Conservation (phyloP, 2,329 filamentous ascomycete species). For the Cladophialophora bantiana region DNA sequence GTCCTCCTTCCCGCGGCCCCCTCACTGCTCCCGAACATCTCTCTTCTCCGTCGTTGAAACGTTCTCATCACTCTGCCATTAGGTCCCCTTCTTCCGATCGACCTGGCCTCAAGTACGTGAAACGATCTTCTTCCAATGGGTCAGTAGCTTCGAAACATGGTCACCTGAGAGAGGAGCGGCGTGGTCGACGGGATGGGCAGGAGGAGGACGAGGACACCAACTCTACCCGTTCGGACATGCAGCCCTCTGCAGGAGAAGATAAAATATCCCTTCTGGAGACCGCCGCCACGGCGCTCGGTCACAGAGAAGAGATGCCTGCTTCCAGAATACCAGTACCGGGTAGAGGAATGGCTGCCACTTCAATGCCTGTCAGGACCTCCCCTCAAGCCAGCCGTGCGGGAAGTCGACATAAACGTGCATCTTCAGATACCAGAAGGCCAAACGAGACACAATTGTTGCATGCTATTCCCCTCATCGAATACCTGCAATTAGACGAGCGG, state of each 20-base stretch:
- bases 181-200: conserved; percentile 24
- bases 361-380: conserved; percentile 30
- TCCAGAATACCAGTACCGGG: conserved; percentile 11
- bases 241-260: not conserved
- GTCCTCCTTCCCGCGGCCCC: not conserved
- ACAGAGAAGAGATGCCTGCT: conserved; percentile 17
- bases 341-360: conserved; percentile 9
- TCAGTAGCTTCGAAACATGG: conserved; percentile 3
- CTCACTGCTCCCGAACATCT: conserved; percentile 3
- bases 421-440: conserved; percentile 58
- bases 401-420: conserved; percentile 48
- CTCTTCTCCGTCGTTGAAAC: conserved; percentile 25
- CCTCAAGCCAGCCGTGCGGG: conserved; percentile 13
- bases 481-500: conserved; percentile 77
- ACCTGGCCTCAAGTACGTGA: conserved; percentile 24
- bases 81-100: conserved; percentile 20
- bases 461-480: conserved; percentile 71
- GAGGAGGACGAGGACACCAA: conserved; percentile 18
- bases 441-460: conserved; percentile 65
- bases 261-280: conserved; percentile 27
- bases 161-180: conserved; percentile 14
- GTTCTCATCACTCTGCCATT: conserved; percentile 16
- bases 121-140: conserved; percentile 15
- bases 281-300: conserved; percentile 22
- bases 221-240: not conserved